Evolutionary conservation across 805 yeast genomes (phyloP), one percentile per base, ranked within the genome.

Genomic region (Wickerhamomyces canadensis): DNA sequence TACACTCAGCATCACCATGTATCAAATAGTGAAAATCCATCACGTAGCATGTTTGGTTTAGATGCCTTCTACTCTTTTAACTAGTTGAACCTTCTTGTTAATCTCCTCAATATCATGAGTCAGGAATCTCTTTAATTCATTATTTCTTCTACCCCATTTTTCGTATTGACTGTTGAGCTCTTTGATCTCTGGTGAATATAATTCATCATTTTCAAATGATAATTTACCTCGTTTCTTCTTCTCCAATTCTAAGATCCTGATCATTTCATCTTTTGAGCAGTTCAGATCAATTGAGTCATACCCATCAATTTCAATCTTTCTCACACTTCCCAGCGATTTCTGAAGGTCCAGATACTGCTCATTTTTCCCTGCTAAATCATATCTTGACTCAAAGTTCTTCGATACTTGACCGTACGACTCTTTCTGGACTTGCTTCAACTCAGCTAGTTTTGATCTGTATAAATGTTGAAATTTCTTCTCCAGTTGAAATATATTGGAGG

Each of bases 41-140:
- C n/a, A n/a, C n/a, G n/a, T n/a, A n/a, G n/a, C n/a, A n/a, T n/a
- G n/a, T n/a, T n/a, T n/a, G n/a, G n/a, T n/a, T 29, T 13, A 5
- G 6, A 29, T 18, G 17, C 19, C 10, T 16, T 33, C 37, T 7
- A 13, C 29, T n/a, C 31, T 37, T 27, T 39, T 44, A 2, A 46
- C 40, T 3, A 17, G 3, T 34, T 46, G 44, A 13, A 51, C 35
- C 13, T 42, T 44, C 21, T 43, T 48, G 30, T 41, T 41, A 38
- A 50, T 44, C 15, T 41, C 47, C n/a, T 41, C 48, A 17, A 48
- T 34, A 19, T 49, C 51, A 21, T 34, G 45, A 6, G 33, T 31
- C 13, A 54, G 34, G 38, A 45, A 54, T 27, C 44, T 51, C 32
- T 51, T 48, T 17, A 54, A 28, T 13, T 49, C 49, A 21, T 37